Base-by-base conservation (phyloP, 1,284 basidiomycete species). In the Pterulicium gracile region DNA sequence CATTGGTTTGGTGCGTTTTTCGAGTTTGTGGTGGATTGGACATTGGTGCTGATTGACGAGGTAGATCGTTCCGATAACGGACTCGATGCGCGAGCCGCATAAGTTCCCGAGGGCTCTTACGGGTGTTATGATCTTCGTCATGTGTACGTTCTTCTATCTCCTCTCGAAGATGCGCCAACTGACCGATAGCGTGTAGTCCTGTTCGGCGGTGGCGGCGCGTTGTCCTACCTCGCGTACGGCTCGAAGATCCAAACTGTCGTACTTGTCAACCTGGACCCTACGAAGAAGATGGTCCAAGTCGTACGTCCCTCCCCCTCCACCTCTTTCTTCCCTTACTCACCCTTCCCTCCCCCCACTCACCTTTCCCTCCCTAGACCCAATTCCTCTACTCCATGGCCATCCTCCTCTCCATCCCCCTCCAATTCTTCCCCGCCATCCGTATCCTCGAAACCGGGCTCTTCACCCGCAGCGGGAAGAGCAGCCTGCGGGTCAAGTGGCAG, bases 401-500 rank as follows among this genome's bases (percentile, higher is more conserved):
- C 61, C 72, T 98, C 50, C 79, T 98, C 35, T 96, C 92, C 13
- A 87, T 90, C 13, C 95, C 95, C 0, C 77, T 98, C 3, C 93
- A 96, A 61, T 82, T 98, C 48, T 98, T 98, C 86, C 95, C 95
- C 0, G 96, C 94, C 1, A 83, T 97, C 42, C 80, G 93, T 41
- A 98, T 99, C 60, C 80, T 98, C 67, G 96, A 99, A 71, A 95
- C 95, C 56, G 94, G 90, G 1, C 59, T 98, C n/a, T 98, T 98
- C 62, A 77, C 79, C 45, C 80, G 79, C 45, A 96, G 93, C 56
- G 96, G 97, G 51, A 90, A 91, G 63, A 70, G 55, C 27, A 66
- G 83, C 58, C 51, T 61, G 27, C 67, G 72, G 46, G 80, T 88
- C 58, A 88, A 88, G 60, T 89, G 95, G 91, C 72, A 82, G 57